phyloP scores from a whole-genome alignment of 2,329 filamentous ascomycete genomes.

The Diaporthe sp. region DNA sequence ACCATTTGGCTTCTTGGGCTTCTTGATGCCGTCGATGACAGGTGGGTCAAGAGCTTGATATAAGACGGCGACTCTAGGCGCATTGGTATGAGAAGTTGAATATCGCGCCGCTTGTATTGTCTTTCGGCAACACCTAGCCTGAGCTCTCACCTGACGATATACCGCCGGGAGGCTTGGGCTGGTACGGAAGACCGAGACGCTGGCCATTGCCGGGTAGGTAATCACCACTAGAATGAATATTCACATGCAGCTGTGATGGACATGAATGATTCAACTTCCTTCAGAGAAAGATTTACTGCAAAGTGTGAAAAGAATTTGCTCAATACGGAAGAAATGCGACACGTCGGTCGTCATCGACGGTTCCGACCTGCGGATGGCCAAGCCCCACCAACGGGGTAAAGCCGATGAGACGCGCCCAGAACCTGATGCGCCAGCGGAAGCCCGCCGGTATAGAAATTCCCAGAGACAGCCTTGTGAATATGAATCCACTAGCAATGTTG shows the following conservation, averaged over 20 bases:
- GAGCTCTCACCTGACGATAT: not conserved
- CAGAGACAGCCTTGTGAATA: not conserved
- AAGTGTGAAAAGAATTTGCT: not conserved
- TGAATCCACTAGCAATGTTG: not conserved
- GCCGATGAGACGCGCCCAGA: not conserved
- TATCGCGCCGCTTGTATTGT: not conserved
- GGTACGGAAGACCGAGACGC: not conserved
- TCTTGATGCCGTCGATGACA: constrained; percentile 59
- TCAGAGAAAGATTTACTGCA: not conserved
- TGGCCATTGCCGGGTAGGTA: not conserved
- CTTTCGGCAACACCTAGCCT: not conserved
- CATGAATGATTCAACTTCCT: too few relatives aligned
- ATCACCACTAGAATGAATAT: too few relatives aligned
- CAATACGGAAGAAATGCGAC: not conserved
- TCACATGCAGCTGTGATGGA: not conserved
- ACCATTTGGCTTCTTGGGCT: constrained; percentile 62
- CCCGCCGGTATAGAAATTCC: too few relatives aligned
- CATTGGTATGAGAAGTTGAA: not conserved
- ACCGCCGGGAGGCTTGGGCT: not conserved
- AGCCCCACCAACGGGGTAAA: constrained; percentile 20
- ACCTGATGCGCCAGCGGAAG: not conserved
- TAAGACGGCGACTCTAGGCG: constrained; percentile 54
- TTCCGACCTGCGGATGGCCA: not conserved
- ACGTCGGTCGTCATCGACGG: not conserved
- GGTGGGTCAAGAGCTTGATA: constrained; percentile 62